These are phyloP conservation scores for Aspergillus neoniger DNA, from an alignment of 2,329 filamentous ascomycete genomes.

Conservation along the genomic window DNA sequence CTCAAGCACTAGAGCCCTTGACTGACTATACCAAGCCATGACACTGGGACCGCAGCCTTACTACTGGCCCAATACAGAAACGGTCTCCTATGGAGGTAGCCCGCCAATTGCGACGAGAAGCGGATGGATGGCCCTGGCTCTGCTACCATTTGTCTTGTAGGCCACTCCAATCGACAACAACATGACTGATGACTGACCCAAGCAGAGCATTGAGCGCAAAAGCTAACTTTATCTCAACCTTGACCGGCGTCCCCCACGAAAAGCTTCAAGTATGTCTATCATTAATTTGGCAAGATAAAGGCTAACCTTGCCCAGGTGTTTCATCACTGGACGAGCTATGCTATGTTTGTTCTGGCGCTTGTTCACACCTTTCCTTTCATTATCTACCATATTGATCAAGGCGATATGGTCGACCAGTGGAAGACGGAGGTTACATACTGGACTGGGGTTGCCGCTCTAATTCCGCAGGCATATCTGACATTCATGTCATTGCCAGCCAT, in stretches of 20 bases:
- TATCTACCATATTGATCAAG: conserved; percentile 52
- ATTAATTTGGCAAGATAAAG: not conserved
- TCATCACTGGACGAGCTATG: conserved; percentile 57
- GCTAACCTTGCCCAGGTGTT: conserved; percentile 34
- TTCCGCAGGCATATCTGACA: conserved; percentile 58
- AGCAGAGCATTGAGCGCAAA: conserved; percentile 54
- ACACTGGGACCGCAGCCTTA: conserved; percentile 55
- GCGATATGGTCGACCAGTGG: conserved; percentile 53
- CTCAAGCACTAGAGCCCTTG: not conserved
- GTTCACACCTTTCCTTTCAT: conserved; percentile 64
- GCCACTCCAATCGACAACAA: conserved; percentile 1
- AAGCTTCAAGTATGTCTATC: conserved; percentile 49
- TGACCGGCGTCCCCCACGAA: conserved; percentile 61
- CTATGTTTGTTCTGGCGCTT: conserved; percentile 58
- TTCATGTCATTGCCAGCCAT: conserved; percentile 55
- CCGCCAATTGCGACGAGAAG: conserved; percentile 56
- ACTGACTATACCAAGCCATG: conserved; percentile 38
- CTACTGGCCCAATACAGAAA: conserved; percentile 55
- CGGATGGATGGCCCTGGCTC: conserved; percentile 56
- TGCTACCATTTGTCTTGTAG: conserved; percentile 55
- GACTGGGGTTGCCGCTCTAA: conserved; percentile 57
- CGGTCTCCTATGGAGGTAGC: conserved; percentile 50
- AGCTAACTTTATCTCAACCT: conserved; percentile 55
- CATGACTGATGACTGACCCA: not conserved
- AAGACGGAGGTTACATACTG: conserved; percentile 52